phyloP scores from a whole-genome alignment of 176 grass and related monocot species.

The Saccharum spontaneum region DNA sequence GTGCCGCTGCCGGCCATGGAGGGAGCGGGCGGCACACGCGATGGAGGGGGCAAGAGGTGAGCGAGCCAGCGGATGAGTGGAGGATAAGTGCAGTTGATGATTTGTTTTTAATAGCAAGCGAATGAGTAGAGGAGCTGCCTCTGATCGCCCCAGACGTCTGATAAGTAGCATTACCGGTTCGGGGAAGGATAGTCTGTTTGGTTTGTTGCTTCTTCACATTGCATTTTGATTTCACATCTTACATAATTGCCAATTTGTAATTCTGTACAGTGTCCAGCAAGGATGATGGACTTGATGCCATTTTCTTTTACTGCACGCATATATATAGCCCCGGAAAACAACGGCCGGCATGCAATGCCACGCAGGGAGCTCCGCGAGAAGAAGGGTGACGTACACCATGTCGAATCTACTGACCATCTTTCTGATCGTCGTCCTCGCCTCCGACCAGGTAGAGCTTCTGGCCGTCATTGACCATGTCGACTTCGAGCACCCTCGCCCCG shows the following conservation, averaged over 20 bases:
- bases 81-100: too few relatives aligned
- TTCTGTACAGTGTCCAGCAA: background rate
- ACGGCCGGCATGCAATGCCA: background rate
- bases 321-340: background rate
- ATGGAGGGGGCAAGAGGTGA: too few relatives aligned
- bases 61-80: too few relatives aligned
- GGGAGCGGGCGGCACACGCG: too few relatives aligned
- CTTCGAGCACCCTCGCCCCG: constrained; percentile 56
- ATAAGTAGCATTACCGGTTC: too few relatives aligned
- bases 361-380: background rate
- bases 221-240: background rate
- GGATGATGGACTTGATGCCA: background rate
- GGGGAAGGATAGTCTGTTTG: too few relatives aligned
- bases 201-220: background rate
- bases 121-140: too few relatives aligned
- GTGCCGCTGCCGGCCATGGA: too few relatives aligned
- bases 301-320: background rate
- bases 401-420: background rate
- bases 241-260: background rate
- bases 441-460: constrained; percentile 72
- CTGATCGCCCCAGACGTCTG: too few relatives aligned
- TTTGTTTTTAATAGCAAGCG: too few relatives aligned
- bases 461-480: constrained; percentile 56
- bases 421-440: constrained; percentile 29
- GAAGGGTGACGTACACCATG: background rate